Evolutionary conservation across 164 flowering plant species (phyloP), one percentile per base, ranked within the genome.

Genomic region (Chimonanthus praecox): DNA sequence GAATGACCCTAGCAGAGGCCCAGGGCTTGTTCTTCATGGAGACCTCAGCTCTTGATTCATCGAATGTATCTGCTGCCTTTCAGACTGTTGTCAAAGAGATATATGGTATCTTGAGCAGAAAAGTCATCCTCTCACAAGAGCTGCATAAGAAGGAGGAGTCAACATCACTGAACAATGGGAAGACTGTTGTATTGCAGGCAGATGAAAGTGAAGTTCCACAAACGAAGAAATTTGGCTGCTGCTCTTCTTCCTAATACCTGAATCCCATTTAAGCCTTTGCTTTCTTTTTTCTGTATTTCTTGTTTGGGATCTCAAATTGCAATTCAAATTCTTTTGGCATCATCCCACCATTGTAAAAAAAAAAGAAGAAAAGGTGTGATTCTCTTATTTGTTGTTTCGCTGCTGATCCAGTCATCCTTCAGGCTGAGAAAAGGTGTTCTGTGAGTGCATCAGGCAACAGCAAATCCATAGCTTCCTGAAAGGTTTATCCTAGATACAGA

Each of bases 41-140:
- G 76, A 90, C 94, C 0, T 90, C 94, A 3, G 94, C 92, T 70
- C 88, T 88, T 4, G 94, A 90, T 81, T 86, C 92, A 7, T 87
- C 92, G 20, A 90, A 88, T 76, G 94, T 88, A 4, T n/a, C 80
- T 7, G 81, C 87, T 20, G 94, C 94, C 47, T 90, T 90, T 71
- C 87, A 85, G 78, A 90, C 87, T 0, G 92, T 90, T 47, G 94
- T 90, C 5, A 82, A 75, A 74, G 94, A 90, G 84, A 90, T 90
- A 21, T 88, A 86, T 80, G 80, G 77, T 69, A 87, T 90, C 58
- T 73, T 90, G 68, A 90, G 88, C 83, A 82, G 94, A 51, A 90
- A 90, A 81, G 92, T 88, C 16, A 82, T 87, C 58, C 79, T 74
- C 21, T 79, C 83, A 33, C 88, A 90, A 75, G 94, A 87, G 74